phyloP scores from a whole-genome alignment of 2,329 filamentous ascomycete species.

The Nothophoma quercina region DNA sequence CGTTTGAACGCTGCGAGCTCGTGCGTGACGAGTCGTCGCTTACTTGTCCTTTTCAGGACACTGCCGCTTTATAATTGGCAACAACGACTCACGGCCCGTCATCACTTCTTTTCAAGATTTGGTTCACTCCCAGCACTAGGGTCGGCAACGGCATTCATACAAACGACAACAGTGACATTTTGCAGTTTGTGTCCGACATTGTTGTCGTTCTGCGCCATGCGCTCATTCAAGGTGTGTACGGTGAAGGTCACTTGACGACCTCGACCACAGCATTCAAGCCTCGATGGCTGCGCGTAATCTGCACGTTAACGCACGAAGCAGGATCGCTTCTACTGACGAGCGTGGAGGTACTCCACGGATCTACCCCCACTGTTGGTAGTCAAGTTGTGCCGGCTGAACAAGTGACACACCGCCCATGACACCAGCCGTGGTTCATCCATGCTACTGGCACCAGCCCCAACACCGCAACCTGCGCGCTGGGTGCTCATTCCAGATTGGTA shows the following conservation, averaged over 20 bases:
- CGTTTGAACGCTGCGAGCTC: slow-evolving; percentile 3
- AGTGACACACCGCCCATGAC: slow-evolving; percentile 4
- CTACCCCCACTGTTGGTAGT: not conserved
- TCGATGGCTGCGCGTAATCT: not conserved
- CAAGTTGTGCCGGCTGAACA: not conserved
- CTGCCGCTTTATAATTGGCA: slow-evolving; percentile 15
- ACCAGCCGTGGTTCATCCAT: slow-evolving; percentile 9
- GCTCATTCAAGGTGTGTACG: not conserved
- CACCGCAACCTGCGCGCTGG: not conserved
- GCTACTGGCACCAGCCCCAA: not conserved
- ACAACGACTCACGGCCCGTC: slow-evolving; percentile 1
- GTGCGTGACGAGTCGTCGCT: slow-evolving; percentile 11
- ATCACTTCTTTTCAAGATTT: not conserved
- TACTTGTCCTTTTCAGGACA: slow-evolving; percentile 9
- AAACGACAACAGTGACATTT: not conserved
- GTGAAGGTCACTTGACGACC: not conserved
- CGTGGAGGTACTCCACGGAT: not conserved
- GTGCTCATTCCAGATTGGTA: not conserved
- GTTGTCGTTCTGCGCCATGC: not conserved
- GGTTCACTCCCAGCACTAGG: not conserved
- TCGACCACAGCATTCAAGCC: not conserved
- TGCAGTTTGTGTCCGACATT: not conserved
- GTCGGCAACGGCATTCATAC: not conserved
- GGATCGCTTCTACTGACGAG: too few relatives aligned
- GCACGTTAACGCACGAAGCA: not conserved